Percentiles rank a stretch among this genome's conserved stretches.
Evolutionary conservation across 192 early-diverging fungal species (phyloP).

Genomic region (Coemansia reversa): DNA sequence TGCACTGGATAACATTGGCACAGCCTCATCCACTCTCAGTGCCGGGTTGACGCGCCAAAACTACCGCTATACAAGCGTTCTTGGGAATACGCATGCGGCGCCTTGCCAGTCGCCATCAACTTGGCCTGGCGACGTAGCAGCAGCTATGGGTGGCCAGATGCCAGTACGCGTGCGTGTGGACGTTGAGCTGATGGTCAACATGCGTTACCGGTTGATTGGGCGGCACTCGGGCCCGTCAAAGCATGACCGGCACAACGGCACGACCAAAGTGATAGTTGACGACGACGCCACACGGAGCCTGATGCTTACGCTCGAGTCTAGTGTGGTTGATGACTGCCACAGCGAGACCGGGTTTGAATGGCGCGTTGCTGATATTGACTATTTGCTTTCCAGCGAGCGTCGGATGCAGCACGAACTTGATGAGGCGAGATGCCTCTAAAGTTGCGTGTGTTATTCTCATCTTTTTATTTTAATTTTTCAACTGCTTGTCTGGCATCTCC

Average conservation of each 20-base stretch:
- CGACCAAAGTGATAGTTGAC: constrained; percentile 33
- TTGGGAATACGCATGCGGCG: constrained; percentile 24
- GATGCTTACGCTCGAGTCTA: constrained; percentile 39
- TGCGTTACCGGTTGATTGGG: constrained; percentile 36
- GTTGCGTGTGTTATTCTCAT: background rate
- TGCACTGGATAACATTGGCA: constrained; percentile 10
- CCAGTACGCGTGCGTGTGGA: constrained; percentile 35
- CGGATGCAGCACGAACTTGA: constrained; percentile 26
- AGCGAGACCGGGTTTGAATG: constrained; percentile 17
- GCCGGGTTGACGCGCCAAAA: constrained; percentile 28
- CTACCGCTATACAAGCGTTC: constrained; percentile 23
- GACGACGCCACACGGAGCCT: constrained; percentile 43
- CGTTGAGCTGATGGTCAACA: constrained; percentile 31
- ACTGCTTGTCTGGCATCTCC: too few relatives aligned
- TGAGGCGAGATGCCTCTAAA: constrained; percentile 16
- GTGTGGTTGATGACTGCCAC: background rate
- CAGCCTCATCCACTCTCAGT: constrained; percentile 18
- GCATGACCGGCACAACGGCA: constrained; percentile 23
- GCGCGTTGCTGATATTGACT: constrained; percentile 47
- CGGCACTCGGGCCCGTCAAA: constrained; percentile 16
- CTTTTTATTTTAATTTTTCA: too few relatives aligned
- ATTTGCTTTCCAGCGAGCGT: constrained; percentile 40
- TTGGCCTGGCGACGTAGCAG: constrained; percentile 9
- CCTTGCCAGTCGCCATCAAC: background rate
- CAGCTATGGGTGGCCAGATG: constrained; percentile 1